Base-by-base conservation (phyloP, 305 asterid species). In the Petunia hybrid region DNA sequence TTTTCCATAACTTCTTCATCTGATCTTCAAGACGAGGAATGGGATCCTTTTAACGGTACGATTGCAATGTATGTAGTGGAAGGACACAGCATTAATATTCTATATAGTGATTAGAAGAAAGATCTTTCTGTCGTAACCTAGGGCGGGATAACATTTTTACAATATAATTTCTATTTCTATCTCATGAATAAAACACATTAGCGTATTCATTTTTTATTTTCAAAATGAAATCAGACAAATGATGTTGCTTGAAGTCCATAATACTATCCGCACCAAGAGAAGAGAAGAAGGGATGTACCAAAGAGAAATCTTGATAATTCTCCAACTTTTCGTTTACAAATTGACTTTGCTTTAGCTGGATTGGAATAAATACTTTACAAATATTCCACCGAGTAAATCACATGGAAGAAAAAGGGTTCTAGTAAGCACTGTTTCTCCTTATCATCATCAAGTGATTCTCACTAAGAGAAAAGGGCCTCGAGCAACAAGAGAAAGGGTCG, bases 251-350 rank as follows among this genome's bases (percentile, higher is more conserved):
- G 1, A 65, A 65, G 48, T 65, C 74, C 31, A 22, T 66, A 40
- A 66, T 66, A 66, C 41, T 66, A 38, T 66, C 74, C 51, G 73
- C 1, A 6, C 73, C 35, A 66, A 41, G 36, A 66, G 73, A 14
- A 66, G 14, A 40, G 0, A 66, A 66, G 8, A 66, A 40, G 14
- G 36, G 5, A 66, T 14, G 0, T 41, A 13, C 53, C 74, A 67
- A 67, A 42, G 45, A 71, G 62, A 48, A 35, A 48, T 71, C 62
- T 3, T 31, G 78, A 71, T 71, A 53, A 48, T 13, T 71, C 78
- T 71, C 59, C 62, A 48, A 10, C 40, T 71, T 31, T 86, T 1
- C 87, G 87, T 71, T 83, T 74, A 75, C 90, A 84, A 31, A 71
- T 71, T 12, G 31, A 71, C 78, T 12, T 71, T 35, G 6, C 78